Evolutionary conservation across 2,329 filamentous ascomycete species (phyloP), one percentile per base, ranked within the genome.

Genomic region (Paraconiothyrium brasiliense): DNA sequence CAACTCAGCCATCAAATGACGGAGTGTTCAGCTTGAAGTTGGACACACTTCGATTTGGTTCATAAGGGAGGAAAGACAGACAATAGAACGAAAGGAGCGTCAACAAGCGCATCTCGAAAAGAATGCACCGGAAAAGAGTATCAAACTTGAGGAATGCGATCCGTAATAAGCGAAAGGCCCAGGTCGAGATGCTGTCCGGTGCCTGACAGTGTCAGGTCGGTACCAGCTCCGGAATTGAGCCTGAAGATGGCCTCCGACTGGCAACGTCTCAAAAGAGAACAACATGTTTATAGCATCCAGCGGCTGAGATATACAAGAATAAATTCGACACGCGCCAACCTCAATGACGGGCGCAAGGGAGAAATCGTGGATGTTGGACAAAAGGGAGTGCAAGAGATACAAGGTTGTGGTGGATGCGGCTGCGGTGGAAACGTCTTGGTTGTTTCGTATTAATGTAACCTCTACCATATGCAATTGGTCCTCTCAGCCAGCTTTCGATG

Each of bases 191-290:
- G 58, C 54, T 57, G 62, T 61, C 62, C 63, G 61, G 58, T 56
- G 61, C 61, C 58, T 56, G 56, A 59, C 34, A 39, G 60, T 58
- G 58, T 65, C 54, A 68, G 69, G 59, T 52, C 65, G 60, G 63
- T 67, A 63, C 61, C 39, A 61, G 41, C 54, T 24, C 58, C 32
- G 44, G 56, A 57, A 71, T 71, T 72, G 65, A 71, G 70, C 66
- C 71, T 73, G 70, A 71, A 71, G 49, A 59, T 14, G 34, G 61
- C 47, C 65, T 71, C 69, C 63, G 63, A 76, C 73, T 41, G 54
- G 59, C 54, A 43, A 60, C 58, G 72, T 75, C 71, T 76, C 72
- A 72, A 66, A 63, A 60, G 56, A 57, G 61, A 34, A 22, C 9
- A 14, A 44, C 39, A 44, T 44, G 49, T 39, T 52, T 41, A 41